Conservation (phyloP, 2,329 filamentous ascomycete species). For the Spiromastix sp. region DNA sequence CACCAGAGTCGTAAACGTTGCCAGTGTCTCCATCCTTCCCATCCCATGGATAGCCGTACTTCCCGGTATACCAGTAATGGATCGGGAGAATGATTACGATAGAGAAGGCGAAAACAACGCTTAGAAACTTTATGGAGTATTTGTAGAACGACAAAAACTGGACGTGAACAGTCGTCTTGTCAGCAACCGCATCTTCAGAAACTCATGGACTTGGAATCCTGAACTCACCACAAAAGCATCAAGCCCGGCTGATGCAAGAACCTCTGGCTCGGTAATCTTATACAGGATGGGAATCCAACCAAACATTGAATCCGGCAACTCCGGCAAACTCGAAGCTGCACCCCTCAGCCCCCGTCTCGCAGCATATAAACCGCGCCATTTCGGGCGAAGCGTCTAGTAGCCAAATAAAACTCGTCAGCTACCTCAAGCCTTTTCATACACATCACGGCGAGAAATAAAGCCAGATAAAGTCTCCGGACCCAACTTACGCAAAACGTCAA, state of each 20-base stretch:
- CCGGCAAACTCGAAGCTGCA: constrained; percentile 57
- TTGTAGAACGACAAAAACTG: constrained; percentile 90
- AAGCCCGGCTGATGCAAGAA: constrained; percentile 79
- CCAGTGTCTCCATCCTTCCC: constrained; percentile 21
- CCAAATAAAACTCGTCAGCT: neutral
- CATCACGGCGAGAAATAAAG: neutral
- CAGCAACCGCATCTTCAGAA: constrained; percentile 1
- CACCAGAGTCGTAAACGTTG: constrained; percentile 15
- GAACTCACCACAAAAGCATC: constrained; percentile 77
- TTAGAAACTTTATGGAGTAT: constrained; percentile 79
- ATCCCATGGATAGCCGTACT: constrained; percentile 24
- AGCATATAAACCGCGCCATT: constrained; percentile 86
- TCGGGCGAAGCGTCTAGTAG: constrained; percentile 64
- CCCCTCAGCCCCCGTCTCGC: constrained; percentile 70
- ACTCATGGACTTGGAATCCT: neutral
- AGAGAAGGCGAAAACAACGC: constrained; percentile 71
- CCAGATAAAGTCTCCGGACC: neutral
- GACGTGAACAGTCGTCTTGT: constrained; percentile 1
- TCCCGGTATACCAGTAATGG: constrained; percentile 56
- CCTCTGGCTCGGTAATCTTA: constrained; percentile 75
- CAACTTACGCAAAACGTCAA: constrained; percentile 35
- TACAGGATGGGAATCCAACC: constrained; percentile 89
- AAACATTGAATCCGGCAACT: constrained; percentile 73
- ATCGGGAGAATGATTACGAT: constrained; percentile 74
- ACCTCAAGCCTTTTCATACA: neutral